Conservation (phyloP, 2,329 filamentous ascomycete genomes). For the Lomentospora prolificans region DNA sequence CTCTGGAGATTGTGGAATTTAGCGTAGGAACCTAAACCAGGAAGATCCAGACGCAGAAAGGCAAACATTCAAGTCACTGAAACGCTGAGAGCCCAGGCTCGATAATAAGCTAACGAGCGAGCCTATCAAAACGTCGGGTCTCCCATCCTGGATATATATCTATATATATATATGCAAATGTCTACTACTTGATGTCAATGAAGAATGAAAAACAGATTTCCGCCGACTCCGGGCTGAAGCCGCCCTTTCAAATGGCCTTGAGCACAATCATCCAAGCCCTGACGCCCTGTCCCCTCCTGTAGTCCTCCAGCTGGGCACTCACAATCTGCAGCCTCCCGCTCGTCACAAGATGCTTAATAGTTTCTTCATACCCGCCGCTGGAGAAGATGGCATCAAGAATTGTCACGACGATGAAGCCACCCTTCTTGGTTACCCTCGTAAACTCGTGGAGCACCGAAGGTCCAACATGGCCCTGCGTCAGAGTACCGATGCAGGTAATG, state of each 20-base stretch:
- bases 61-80: no score
- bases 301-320: constrained; percentile 21
- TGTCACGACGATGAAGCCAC: constrained; percentile 40
- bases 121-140: no score
- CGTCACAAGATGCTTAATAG: constrained; percentile 27
- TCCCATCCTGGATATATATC: no score
- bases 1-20: no score
- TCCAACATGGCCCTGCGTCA: constrained; percentile 46
- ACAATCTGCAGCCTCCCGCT: constrained; percentile 20
- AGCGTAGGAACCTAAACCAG: no score
- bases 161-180: no score
- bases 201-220: no score
- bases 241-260: constrained; percentile 16
- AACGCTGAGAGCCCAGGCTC: no score
- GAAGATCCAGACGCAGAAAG: no score
- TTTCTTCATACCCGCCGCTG: constrained; percentile 33
- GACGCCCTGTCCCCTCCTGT: constrained; percentile 21
- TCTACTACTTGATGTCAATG: no score
- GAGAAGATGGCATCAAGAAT: constrained; percentile 40
- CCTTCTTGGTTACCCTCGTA: constrained; percentile 33
- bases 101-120: no score
- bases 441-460: constrained; percentile 39
- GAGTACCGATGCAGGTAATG: constrained; percentile 42
- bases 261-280: constrained; percentile 22
- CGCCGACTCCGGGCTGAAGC: no score